Evolutionary conservation across 2,329 filamentous ascomycete species (phyloP), one percentile per base, ranked within the genome.

Genomic region (Chrysosporium queenslandicum): DNA sequence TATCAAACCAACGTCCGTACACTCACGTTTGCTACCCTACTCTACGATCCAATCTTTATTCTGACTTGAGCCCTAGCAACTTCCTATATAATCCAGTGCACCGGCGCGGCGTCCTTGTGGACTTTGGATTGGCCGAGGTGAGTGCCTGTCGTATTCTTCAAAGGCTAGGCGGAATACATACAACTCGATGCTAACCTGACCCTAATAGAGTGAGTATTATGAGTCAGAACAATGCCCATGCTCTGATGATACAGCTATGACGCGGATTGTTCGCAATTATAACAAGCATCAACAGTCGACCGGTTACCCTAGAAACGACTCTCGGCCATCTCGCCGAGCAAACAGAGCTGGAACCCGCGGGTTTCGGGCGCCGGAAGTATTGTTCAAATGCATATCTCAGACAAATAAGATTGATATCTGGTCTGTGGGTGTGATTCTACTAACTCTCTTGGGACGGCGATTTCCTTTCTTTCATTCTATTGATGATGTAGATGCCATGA

Each of bases 401-500:
- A 94, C 85, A 3, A 91, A 86, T 40, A 85, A 91, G 60, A 92
- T 98, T 60, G 92, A 98, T 66, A 85, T 98, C 59, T 98, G 92
- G 92, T 95, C 88, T 21, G 90, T 85, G 0, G 92, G 92, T 39
- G 90, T 98, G n/a, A 94, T 98, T 52, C 77, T 98, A 2, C 76
- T 98, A n/a, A 98, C 92, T 0, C 85, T 98, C 57, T 75, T 98
- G 12, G 91, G 87, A 37, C 85, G 86, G 53, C 83, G 92, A 3
- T 98, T 98, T 62, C 92, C 92, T 1, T 98, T 98, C 71, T 98
- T 98, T 77, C 96, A 98, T 71, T 94, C 87, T 42, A 85, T 89
- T n/a, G 92, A 98, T 66, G 92, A 98, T 62, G 86, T 98, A 45
- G 92, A 98, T 64, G 92, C 92, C 48, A 85, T 96, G 78, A 91